Evolutionary conservation across 2,329 filamentous ascomycete species (phyloP).

Genomic region (Mycosphaerella arachidis): DNA sequence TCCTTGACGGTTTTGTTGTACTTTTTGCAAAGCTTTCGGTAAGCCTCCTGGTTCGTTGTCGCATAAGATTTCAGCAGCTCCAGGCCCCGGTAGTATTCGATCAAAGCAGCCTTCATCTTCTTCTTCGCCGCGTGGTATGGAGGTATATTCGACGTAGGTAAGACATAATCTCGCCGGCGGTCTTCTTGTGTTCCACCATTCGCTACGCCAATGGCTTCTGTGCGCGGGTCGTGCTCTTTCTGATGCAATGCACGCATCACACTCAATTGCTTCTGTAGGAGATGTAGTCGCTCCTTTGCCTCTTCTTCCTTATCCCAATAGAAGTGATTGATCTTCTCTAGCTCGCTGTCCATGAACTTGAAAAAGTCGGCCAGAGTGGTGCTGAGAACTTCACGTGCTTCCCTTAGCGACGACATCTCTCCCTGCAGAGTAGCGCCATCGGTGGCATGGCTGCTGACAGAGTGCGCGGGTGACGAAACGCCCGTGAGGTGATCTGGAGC

Average conservation of each 20-base stretch:
- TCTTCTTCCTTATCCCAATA: slow-evolving; percentile 86
- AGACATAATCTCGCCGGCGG: slow-evolving; percentile 45
- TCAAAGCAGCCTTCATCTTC: slow-evolving; percentile 83
- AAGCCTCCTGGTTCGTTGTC: slow-evolving; percentile 83
- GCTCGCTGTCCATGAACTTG: slow-evolving; percentile 72
- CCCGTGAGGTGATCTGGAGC: not conserved
- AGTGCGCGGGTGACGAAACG: not conserved
- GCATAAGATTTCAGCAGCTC: slow-evolving; percentile 91
- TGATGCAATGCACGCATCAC: slow-evolving; percentile 84
- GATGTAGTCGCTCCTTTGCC: slow-evolving; percentile 64
- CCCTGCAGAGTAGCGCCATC: not conserved
- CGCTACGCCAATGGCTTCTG: not conserved
- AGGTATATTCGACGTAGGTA: slow-evolving; percentile 50
- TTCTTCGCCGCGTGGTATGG: slow-evolving; percentile 83
- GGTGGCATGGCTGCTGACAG: not conserved
- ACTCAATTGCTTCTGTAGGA: slow-evolving; percentile 79
- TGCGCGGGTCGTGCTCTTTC: slow-evolving; percentile 53
- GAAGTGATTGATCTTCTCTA: slow-evolving; percentile 88
- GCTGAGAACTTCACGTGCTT: slow-evolving; percentile 61
- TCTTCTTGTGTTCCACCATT: slow-evolving; percentile 40
- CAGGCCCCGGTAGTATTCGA: slow-evolving; percentile 88
- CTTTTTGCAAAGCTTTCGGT: slow-evolving; percentile 98
- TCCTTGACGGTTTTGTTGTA: slow-evolving; percentile 88
- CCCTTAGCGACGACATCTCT: slow-evolving; percentile 42
- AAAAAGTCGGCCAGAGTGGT: slow-evolving; percentile 80